phyloP scores from a whole-genome alignment of 306 rosid genomes.

The cucumber (Cucumis sativus) region Cucumber_9930_V3 NC_026661.2:1458001-1458500 shows the following conservation, averaged over 20 bases:
- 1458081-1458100: not conserved
- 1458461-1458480: slow-evolving; percentile 53
- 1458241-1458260: slow-evolving; percentile 59
- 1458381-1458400: not conserved
- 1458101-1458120: not conserved
- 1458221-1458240: slow-evolving; percentile 75
- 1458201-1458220: slow-evolving; percentile 41
- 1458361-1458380: not conserved
- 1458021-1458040: not conserved
- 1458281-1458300: slow-evolving; percentile 35
- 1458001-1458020: not conserved
- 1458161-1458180: not conserved
- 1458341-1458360: not conserved
- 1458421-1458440: slow-evolving; percentile 9
- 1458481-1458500: slow-evolving; percentile 71
- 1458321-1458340: no score
- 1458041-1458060: not conserved
- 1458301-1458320: not conserved
- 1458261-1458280: slow-evolving; percentile 55
- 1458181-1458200: slow-evolving; percentile 7
- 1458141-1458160: not conserved
- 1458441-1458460: slow-evolving; percentile 62
- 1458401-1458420: not conserved
- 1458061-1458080: not conserved
- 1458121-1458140: not conserved